phyloP scores from a whole-genome alignment of 257 asterid species.

The Rhazya stricta region DNA sequence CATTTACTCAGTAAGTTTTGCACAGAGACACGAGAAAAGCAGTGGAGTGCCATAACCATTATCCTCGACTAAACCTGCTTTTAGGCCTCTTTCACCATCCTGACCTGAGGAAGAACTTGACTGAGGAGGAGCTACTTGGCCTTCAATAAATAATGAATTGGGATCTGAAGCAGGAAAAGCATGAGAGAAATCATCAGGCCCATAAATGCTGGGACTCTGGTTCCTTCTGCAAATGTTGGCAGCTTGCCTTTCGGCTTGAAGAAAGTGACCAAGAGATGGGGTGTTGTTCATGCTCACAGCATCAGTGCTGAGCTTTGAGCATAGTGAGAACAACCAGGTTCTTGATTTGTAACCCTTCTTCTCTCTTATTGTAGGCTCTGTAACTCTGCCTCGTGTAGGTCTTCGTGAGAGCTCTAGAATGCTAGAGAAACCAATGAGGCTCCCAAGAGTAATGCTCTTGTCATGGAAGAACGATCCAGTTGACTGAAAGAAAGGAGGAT shows the following conservation, averaged over 20 bases:
- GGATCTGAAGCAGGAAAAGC: conserved; percentile 21
- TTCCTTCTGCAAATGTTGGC: conserved; percentile 27
- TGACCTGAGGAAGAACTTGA: conserved; percentile 16
- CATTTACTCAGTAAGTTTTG: conserved; percentile 34
- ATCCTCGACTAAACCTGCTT: conserved; percentile 36
- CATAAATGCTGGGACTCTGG: conserved; percentile 24
- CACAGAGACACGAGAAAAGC: conserved; percentile 57
- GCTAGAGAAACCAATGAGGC: conserved; percentile 64
- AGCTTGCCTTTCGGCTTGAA: conserved; percentile 58
- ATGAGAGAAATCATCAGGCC: conserved; percentile 42
- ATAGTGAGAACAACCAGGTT: conserved; percentile 54
- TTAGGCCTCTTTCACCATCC: conserved; percentile 18
- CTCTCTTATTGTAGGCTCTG: conserved; percentile 33
- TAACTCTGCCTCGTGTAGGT: conserved; percentile 44
- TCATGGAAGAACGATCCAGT: conserved; percentile 72
- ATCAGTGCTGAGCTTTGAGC: conserved; percentile 60
- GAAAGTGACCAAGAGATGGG: conserved; percentile 65
- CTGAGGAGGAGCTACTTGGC: conserved; percentile 45
- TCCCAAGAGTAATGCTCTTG: conserved; percentile 62
- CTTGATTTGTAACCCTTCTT: conserved; percentile 46
- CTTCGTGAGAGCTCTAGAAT: conserved; percentile 57
- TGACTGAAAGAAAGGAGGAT: conserved; percentile 38
- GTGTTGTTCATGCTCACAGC: conserved; percentile 45
- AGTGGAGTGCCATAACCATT: conserved; percentile 39
- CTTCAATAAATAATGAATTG: conserved; percentile 39